A percentile compares a stretch with the other conserved stretches of the same genome.
These are phyloP conservation scores for Coprinopsis strossmayeri DNA, from an alignment of 768 basidiomycete genomes.

Conservation along the genomic window DNA sequence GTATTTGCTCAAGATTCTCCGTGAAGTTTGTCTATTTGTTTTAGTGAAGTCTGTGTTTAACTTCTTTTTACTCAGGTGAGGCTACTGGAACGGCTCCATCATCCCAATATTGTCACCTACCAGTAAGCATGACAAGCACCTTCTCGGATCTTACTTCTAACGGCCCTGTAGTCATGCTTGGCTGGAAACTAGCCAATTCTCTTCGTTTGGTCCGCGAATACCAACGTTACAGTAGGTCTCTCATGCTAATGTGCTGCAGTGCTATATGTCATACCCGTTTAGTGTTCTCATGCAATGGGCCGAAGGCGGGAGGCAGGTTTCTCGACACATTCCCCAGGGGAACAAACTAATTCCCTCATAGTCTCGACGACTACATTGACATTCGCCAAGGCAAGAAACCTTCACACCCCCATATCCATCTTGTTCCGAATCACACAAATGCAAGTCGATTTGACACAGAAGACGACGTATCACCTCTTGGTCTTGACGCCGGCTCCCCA, in stretches of 20 bases:
- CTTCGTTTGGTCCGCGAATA: slow-evolving; percentile 81
- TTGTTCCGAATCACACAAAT: slow-evolving; percentile 20
- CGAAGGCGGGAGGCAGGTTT: slow-evolving; percentile 51
- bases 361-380: slow-evolving; percentile 82
- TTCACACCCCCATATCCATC: slow-evolving; percentile 41
- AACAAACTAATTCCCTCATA: slow-evolving; percentile 16
- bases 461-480: slow-evolving; percentile 8
- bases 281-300: slow-evolving; percentile 94
- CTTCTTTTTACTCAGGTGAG: slow-evolving; percentile 2
- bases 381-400: slow-evolving; percentile 61
- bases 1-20: slow-evolving; percentile 76
- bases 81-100: slow-evolving; percentile 69
- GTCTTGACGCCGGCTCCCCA: slow-evolving; percentile 11
- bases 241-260: neutral
- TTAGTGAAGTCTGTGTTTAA: slow-evolving; percentile 22
- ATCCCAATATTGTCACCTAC: slow-evolving; percentile 92
- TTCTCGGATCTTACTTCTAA: slow-evolving; percentile 2
- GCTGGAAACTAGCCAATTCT: slow-evolving; percentile 84
- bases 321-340: neutral
- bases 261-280: neutral
- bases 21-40: slow-evolving; percentile 59
- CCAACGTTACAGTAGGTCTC: slow-evolving; percentile 75
- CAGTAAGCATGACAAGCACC: slow-evolving; percentile 38
- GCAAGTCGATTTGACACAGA: slow-evolving; percentile 19
- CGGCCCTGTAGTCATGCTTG: slow-evolving; percentile 60